Percentiles rank a stretch among this genome's conserved stretches.
Evolutionary conservation across 192 early-diverging fungal genomes (phyloP).

Genomic region (Podila epicladia): DNA sequence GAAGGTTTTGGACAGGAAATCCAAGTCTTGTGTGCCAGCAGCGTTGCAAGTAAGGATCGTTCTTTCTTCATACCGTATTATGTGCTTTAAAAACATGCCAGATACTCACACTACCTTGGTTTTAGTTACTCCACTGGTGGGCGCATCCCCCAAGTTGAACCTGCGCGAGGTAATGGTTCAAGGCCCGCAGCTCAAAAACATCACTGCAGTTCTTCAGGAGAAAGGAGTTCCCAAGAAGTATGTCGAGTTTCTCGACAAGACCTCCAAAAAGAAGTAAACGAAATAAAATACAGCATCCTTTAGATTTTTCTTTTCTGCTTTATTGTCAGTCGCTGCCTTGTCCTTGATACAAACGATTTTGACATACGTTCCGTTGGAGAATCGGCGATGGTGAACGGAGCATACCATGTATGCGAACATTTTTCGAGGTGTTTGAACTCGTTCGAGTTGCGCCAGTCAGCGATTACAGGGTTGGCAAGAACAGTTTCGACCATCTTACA

Average conservation of each 20-base stretch:
- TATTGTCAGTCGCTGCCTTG: too few relatives aligned
- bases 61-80: neutral
- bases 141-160: slow-evolving; percentile 61
- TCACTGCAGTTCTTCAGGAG: slow-evolving; percentile 57
- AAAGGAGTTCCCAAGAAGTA: slow-evolving; percentile 64
- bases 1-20: slow-evolving; percentile 68
- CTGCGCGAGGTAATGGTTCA: slow-evolving; percentile 78
- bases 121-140: slow-evolving; percentile 60
- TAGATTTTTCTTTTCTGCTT: neutral
- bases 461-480: neutral
- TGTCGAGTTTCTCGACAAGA: slow-evolving; percentile 51
- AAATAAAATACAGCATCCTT: neutral
- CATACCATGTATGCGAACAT: neutral
- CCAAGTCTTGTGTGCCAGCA: slow-evolving; percentile 70
- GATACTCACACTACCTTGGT: neutral
- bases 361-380: too few relatives aligned
- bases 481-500: neutral
- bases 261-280: slow-evolving; percentile 30
- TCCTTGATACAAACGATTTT: too few relatives aligned
- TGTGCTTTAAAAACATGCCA: too few relatives aligned
- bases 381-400: neutral
- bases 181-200: slow-evolving; percentile 74
- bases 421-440: slow-evolving; percentile 1
- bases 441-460: neutral
- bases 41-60: slow-evolving; percentile 62